phyloP scores from a whole-genome alignment of 1,284 basidiomycete genomes.

The Fomes fomentarius region DNA sequence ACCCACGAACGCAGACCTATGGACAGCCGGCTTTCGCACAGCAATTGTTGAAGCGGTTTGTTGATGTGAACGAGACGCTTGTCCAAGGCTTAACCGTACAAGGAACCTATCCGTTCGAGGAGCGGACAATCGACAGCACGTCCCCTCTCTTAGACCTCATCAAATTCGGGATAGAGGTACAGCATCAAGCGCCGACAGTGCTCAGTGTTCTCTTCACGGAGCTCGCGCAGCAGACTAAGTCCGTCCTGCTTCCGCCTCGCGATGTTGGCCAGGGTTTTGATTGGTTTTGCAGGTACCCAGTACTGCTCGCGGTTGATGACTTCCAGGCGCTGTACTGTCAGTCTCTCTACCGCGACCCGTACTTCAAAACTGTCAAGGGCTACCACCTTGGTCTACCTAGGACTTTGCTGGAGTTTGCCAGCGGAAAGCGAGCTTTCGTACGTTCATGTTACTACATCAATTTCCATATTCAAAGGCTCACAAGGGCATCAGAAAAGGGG shows the following conservation, averaged over 20 bases:
- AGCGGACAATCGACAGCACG: slow-evolving; percentile 49
- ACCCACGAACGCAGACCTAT: slow-evolving; percentile 77
- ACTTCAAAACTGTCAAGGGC: slow-evolving; percentile 71
- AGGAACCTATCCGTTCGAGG: slow-evolving; percentile 49
- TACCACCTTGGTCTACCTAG: slow-evolving; percentile 86
- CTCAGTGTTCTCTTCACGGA: slow-evolving; percentile 68
- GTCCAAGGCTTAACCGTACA: slow-evolving; percentile 44
- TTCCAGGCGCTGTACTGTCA: slow-evolving; percentile 83
- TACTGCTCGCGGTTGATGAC: slow-evolving; percentile 88
- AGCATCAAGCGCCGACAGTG: slow-evolving; percentile 60
- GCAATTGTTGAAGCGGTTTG: slow-evolving; percentile 62
- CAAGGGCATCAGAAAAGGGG: slow-evolving; percentile 52
- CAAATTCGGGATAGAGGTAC: slow-evolving; percentile 58
- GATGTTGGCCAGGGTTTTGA: no score
- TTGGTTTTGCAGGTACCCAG: slow-evolving; percentile 68
- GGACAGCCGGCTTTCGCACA: slow-evolving; percentile 72
- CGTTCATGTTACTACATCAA: slow-evolving; percentile 33
- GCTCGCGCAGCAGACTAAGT: slow-evolving; percentile 69
- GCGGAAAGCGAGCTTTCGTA: slow-evolving; percentile 71
- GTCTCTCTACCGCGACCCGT: slow-evolving; percentile 74
- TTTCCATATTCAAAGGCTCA: slow-evolving; percentile 15
- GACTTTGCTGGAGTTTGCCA: slow-evolving; percentile 76
- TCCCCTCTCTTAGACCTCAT: slow-evolving; percentile 63
- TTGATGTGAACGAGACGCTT: slow-evolving; percentile 53
- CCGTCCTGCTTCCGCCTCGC: no score